phyloP scores from a whole-genome alignment of 1,284 basidiomycete genomes.

The Tremellales sp. region DNA sequence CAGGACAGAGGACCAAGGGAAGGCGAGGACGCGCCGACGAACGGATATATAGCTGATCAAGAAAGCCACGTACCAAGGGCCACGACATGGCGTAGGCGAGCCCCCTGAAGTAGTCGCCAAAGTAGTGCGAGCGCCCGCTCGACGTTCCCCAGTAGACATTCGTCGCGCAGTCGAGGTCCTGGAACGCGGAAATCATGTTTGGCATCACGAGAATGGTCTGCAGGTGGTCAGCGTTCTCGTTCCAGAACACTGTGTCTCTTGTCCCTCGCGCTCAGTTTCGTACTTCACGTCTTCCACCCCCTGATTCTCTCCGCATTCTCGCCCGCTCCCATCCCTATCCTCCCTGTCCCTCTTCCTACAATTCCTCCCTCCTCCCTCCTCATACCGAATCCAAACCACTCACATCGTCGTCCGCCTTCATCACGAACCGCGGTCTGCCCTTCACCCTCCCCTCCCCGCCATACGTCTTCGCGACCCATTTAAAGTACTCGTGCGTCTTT shows the following conservation, averaged over 20 bases:
- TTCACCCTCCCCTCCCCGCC: constrained; percentile 39
- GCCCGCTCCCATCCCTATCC: constrained; percentile 5
- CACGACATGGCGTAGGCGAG: constrained; percentile 51
- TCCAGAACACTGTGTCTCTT: too few relatives aligned
- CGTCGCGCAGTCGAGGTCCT: constrained; percentile 43
- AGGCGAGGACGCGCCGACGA: neutral
- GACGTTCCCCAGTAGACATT: constrained; percentile 51
- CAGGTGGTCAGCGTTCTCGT: constrained; percentile 1
- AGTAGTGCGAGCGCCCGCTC: constrained; percentile 43
- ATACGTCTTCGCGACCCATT: constrained; percentile 46
- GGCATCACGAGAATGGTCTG: constrained; percentile 50
- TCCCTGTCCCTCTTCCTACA: neutral
- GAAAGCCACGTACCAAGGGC: constrained; percentile 41
- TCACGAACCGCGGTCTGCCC: constrained; percentile 47
- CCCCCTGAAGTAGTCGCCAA: constrained; percentile 48
- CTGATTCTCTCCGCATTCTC: too few relatives aligned
- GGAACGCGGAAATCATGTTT: constrained; percentile 46
- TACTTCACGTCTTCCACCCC: too few relatives aligned
- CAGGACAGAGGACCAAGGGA: too few relatives aligned
- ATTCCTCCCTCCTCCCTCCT: constrained; percentile 58
- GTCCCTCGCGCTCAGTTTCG: too few relatives aligned
- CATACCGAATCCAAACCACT: constrained; percentile 47
- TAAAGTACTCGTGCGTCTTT: constrained; percentile 50
- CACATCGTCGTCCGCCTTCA: constrained; percentile 50
- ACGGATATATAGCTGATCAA: neutral